phyloP scores from a whole-genome alignment of 1,139 yeast genomes.

The Pichia sp. region DNA sequence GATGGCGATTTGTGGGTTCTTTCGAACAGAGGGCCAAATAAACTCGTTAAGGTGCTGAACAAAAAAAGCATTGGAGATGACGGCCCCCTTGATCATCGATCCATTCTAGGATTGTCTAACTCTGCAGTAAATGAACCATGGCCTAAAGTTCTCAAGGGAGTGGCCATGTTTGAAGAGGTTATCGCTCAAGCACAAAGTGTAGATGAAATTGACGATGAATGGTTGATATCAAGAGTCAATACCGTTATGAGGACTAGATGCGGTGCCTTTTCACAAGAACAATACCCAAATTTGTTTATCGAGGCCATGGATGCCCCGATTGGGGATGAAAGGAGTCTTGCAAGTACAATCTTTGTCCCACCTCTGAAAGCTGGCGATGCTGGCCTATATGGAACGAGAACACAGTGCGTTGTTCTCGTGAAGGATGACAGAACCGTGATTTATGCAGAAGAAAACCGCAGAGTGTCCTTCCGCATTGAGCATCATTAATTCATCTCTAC shows the following conservation, averaged over 20 bases:
- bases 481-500: no score
- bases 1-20: constrained; percentile 34
- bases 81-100: constrained; percentile 14
- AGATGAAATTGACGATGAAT: constrained; percentile 38
- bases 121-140: constrained; percentile 60
- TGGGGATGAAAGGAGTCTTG: no score
- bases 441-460: constrained; percentile 36
- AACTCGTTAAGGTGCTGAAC: no score
- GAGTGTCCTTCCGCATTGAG: constrained; percentile 41
- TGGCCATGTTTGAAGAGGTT: not conserved
- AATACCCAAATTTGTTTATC: no score
- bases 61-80: no score
- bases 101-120: constrained; percentile 51
- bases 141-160: constrained; percentile 64
- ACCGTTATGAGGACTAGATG: no score
- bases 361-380: constrained; percentile 34
- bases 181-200: not conserved
- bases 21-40: constrained; percentile 39
- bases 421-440: constrained; percentile 40
- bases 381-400: constrained; percentile 75
- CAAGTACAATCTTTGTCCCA: constrained; percentile 71
- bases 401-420: constrained; percentile 73
- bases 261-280: no score
- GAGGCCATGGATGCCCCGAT: no score
- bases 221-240: not conserved